A percentile compares a stretch with the other conserved stretches of the same genome.
Conservation (phyloP, 108 stramenopile genomes). For the Cyclostephanos tholiformis region DNA sequence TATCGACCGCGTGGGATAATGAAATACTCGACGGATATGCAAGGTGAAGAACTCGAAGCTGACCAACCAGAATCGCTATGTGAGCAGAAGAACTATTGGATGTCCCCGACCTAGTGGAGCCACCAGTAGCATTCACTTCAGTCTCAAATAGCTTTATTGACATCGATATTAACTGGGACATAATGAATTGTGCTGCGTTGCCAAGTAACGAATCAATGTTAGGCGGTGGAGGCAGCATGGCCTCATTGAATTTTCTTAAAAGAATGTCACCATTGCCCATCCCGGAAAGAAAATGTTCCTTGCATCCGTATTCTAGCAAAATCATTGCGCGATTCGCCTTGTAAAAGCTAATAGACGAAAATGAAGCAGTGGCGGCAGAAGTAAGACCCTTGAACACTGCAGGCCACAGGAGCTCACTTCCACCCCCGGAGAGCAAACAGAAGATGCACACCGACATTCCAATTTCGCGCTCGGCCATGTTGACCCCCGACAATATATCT, state of each 20-base stretch:
- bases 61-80: conserved; percentile 55
- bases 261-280: conserved; percentile 85
- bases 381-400: conserved; percentile 76
- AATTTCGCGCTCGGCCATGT: conserved; percentile 26
- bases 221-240: conserved; percentile 75
- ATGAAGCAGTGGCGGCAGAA: conserved; percentile 21
- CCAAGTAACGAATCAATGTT: conserved; percentile 71
- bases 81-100: conserved; percentile 40
- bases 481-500: conserved; percentile 48
- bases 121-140: conserved; percentile 13
- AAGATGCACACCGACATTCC: conserved; percentile 41
- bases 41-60: conserved; percentile 53
- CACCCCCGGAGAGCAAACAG: conserved; percentile 29
- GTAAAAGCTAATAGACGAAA: conserved; percentile 5
- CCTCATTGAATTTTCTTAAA: conserved; percentile 51
- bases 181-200: conserved; percentile 61
- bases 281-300: conserved; percentile 62
- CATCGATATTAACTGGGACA: conserved; percentile 55
- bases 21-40: conserved; percentile 69
- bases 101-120: conserved; percentile 45
- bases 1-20: conserved; percentile 48
- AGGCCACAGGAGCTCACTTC: conserved; percentile 74
- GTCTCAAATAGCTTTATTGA: conserved; percentile 18
- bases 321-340: conserved; percentile 54
- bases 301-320: conserved; percentile 76